phyloP scores from a whole-genome alignment of 306 rosid genomes.

The Quercus variabilis region DNA sequence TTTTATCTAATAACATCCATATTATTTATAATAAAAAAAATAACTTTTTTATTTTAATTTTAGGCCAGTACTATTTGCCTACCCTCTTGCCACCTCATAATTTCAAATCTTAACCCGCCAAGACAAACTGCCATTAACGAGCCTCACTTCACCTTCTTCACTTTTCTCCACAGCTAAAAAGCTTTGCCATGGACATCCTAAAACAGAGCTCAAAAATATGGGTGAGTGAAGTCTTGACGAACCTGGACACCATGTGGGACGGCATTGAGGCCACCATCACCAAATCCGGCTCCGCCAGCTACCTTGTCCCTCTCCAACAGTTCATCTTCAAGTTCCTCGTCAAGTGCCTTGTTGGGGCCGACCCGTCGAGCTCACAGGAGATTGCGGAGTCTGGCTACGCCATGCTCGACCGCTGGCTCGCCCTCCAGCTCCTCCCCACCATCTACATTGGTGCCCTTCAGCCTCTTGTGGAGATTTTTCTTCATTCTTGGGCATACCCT shows the following conservation, averaged over 20 bases:
- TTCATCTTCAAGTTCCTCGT: slow-evolving; percentile 55
- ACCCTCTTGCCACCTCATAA: no score
- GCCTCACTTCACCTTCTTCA: neutral
- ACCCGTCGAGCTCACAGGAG: slow-evolving; percentile 50
- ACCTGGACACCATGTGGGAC: slow-evolving; percentile 55
- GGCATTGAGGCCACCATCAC: slow-evolving; percentile 49
- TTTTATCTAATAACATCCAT: no score
- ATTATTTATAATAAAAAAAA: no score
- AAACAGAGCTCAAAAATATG: slow-evolving; percentile 68
- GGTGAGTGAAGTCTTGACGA: slow-evolving; percentile 49
- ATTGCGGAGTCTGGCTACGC: slow-evolving; percentile 50
- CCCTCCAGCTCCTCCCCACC: slow-evolving; percentile 76
- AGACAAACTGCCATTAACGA: neutral
- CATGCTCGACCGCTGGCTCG: slow-evolving; percentile 75
- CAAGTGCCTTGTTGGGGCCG: slow-evolving; percentile 62
- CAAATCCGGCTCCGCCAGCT: slow-evolving; percentile 28
- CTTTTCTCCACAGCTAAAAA: slow-evolving; percentile 47
- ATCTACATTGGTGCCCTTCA: slow-evolving; percentile 54
- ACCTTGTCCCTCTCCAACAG: slow-evolving; percentile 45
- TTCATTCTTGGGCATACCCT: slow-evolving; percentile 82
- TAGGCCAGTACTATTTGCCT: no score
- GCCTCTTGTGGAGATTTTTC: slow-evolving; percentile 82
- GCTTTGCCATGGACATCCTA: slow-evolving; percentile 45
- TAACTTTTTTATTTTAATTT: no score
- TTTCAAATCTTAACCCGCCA: neutral